A percentile compares a stretch with the other conserved stretches of the same genome.
Conservation (phyloP, 1,284 basidiomycete genomes). For the Phellinidium pouzarii region DNA sequence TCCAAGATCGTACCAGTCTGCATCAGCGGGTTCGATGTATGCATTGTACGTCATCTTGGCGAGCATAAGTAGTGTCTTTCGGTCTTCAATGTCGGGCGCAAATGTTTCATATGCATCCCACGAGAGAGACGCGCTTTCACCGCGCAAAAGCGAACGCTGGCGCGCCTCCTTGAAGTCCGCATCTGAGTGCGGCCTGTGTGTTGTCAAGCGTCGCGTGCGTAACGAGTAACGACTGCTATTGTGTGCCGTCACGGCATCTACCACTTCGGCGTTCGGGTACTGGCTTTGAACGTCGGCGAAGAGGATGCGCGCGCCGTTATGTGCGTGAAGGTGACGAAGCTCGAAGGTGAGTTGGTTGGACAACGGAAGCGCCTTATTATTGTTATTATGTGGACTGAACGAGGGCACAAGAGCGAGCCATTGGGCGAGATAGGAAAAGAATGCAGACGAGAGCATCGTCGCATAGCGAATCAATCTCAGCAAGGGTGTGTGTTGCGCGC, state of each 20-base stretch:
- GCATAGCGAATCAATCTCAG: not conserved
- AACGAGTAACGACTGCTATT: slow-evolving; percentile 19
- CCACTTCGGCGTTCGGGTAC: no score
- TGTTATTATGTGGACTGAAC: not conserved
- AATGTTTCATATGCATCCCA: slow-evolving; percentile 60
- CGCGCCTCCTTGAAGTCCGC: slow-evolving; percentile 45
- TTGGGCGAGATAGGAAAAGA: slow-evolving; percentile 8
- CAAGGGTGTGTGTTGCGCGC: not conserved
- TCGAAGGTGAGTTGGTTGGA: slow-evolving; percentile 35
- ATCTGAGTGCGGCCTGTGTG: slow-evolving; percentile 46
- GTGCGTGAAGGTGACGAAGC: slow-evolving; percentile 58
- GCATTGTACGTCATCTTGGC: slow-evolving; percentile 96
- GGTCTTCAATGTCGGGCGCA: slow-evolving; percentile 69
- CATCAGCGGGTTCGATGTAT: slow-evolving; percentile 42
- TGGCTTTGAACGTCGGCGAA: slow-evolving; percentile 58
- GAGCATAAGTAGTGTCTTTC: slow-evolving; percentile 73
- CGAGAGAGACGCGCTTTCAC: slow-evolving; percentile 38
- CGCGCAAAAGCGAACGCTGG: slow-evolving; percentile 40
- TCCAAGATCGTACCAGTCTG: slow-evolving; percentile 74
- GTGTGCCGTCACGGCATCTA: slow-evolving; percentile 19
- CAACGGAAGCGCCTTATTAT: not conserved
- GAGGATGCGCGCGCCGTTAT: slow-evolving; percentile 41
- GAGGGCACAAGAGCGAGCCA: slow-evolving; percentile 2
- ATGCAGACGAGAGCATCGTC: slow-evolving; percentile 10
- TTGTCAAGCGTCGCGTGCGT: slow-evolving; percentile 32